Percentiles rank a stretch among this genome's conserved stretches.
Evolutionary conservation across 768 basidiomycete genomes (phyloP).

Genomic region (Suillus subluteus): DNA sequence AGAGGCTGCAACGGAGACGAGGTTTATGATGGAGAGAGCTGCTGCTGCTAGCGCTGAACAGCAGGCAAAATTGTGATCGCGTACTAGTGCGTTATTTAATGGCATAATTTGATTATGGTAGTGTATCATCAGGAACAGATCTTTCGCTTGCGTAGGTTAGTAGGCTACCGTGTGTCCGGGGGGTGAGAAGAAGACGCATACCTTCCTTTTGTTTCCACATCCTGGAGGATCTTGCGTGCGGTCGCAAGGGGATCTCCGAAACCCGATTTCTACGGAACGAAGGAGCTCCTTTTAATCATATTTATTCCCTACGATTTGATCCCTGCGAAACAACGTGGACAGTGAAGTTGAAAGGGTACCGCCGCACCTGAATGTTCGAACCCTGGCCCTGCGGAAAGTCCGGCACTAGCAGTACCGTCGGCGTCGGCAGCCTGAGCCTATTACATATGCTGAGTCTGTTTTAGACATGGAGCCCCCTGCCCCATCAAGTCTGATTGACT

Average conservation of each 20-base stretch:
- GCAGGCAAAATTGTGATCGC: conserved; percentile 36
- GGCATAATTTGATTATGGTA: conserved; percentile 4
- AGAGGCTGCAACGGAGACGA: conserved; percentile 80
- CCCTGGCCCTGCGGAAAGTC: background rate
- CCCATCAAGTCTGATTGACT: background rate
- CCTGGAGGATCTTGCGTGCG: conserved; percentile 8
- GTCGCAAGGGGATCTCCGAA: conserved; percentile 11
- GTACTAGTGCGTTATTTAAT: conserved; percentile 10
- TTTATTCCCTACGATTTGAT: conserved; percentile 5
- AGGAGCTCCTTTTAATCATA: conserved; percentile 10
- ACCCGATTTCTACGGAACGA: conserved; percentile 11
- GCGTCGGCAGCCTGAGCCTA: background rate
- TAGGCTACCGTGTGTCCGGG: background rate
- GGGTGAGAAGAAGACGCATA: conserved; percentile 5
- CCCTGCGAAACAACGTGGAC: background rate
- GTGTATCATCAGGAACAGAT: background rate
- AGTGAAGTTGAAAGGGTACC: background rate
- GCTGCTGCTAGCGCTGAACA: conserved; percentile 41
- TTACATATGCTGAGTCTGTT: background rate
- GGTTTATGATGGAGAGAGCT: conserved; percentile 74
- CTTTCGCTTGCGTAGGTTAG: background rate
- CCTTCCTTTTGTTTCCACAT: conserved; percentile 5
- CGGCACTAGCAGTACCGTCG: background rate
- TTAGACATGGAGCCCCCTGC: background rate
- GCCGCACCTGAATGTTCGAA: background rate